A percentile compares a stretch with the other conserved stretches of the same genome.
These are phyloP conservation scores for Elaeis guineensis DNA, from an alignment of 176 grass and related monocot genomes.

Conservation along the genomic window DNA sequence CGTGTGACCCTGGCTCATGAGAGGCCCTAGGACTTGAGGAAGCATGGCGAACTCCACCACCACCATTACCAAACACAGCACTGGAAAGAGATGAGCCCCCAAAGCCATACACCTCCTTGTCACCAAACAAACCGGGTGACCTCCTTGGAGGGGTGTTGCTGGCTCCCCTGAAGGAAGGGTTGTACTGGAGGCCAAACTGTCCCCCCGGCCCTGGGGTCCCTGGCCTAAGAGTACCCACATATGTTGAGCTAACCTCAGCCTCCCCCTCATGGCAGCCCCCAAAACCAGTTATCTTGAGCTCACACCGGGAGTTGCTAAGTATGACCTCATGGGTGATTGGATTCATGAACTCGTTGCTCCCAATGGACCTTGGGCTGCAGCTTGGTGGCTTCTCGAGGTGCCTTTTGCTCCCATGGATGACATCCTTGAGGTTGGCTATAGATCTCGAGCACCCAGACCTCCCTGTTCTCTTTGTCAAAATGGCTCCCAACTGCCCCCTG, in stretches of 20 bases:
- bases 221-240: conserved; percentile 70
- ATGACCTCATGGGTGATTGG: conserved; percentile 45
- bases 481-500: background rate
- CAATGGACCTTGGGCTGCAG: background rate
- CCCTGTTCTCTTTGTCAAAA: conserved; percentile 23
- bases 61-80: conserved; percentile 3
- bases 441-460: conserved; percentile 24
- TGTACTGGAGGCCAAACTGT: conserved; percentile 44
- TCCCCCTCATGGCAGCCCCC: background rate
- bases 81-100: background rate
- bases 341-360: background rate
- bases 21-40: background rate
- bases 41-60: background rate
- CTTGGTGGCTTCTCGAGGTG: background rate
- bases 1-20: background rate
- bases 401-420: background rate
- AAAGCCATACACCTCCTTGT: background rate
- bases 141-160: background rate
- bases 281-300: conserved; percentile 1
- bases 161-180: conserved; percentile 32
- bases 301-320: background rate
- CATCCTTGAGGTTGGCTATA: background rate
- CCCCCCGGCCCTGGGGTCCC: conserved; percentile 80
- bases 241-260: conserved; percentile 35
- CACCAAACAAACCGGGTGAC: background rate